Evolutionary conservation across 2,329 filamentous ascomycete species (phyloP), one percentile per base, ranked within the genome.

Genomic region (Acephala macrosclerotiorum): DNA sequence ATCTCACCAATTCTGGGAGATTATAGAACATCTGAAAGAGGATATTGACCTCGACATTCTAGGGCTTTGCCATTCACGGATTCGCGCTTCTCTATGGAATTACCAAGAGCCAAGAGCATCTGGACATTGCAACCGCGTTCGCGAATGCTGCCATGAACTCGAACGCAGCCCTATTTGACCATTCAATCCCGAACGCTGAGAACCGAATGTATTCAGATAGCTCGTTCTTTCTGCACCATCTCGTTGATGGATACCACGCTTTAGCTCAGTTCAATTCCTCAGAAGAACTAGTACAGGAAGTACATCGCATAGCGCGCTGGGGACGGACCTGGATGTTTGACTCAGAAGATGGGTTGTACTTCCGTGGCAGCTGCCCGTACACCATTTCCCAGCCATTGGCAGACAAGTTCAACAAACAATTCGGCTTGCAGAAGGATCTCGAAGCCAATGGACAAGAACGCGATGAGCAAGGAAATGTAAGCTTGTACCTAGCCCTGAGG

Each of bases 181-280:
- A 63, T 16, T 66, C 60, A 0, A 61, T 68, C 22, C 55, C 58
- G 2, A 40, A 64, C 16, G 14, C 42, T 18, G 18, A 42, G 1
- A 38, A 65, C 14, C 51, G 70, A 26, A 69, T 69, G 66, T 68
- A 70, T 25, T 69, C 68, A 2, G 68, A 72, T 25, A 61, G 68
- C 35, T 70, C 70, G 16, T 70, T 70, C 42, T 72, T 72, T 38
- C 29, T 72, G 1, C 70, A 72, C 49, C 70, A 70, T 40, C 61
- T 72, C 1, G 66, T 72, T 1, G 67, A 72, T 57, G 68, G 70
- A 2, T 72, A 68, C 51, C 7, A 51, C 2, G 66, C 63, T 1
- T 61, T 72, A 3, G 67, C 67, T 9, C 62, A 62, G 26, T 58
- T 68, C 58, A 26, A 56, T 18, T 7, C 60, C 5, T 42, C n/a